These are phyloP conservation scores for Tilletia indica DNA, from an alignment of 1,284 basidiomycete species.

Conservation along the genomic window DNA sequence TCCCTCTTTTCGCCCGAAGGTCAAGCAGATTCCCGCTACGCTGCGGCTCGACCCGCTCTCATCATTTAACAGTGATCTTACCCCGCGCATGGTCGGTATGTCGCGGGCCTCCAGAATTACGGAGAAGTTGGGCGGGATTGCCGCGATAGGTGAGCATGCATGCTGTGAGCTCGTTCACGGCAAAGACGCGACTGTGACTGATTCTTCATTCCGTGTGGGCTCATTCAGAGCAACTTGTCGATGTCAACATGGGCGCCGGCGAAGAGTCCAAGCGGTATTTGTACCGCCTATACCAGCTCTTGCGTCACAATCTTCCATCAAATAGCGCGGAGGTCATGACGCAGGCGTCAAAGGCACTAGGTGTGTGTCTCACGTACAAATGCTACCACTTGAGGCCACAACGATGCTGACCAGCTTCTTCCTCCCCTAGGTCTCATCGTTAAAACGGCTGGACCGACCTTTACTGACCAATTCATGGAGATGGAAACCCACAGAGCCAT, in stretches of 20 bases:
- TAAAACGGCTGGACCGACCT: neutral
- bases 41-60: constrained; percentile 34
- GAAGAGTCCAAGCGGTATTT: constrained; percentile 59
- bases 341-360: constrained; percentile 72
- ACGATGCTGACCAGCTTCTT: too few species aligned
- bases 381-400: too few species aligned
- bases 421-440: neutral
- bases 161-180: too few species aligned
- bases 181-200: too few species aligned
- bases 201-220: too few species aligned
- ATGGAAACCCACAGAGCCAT: neutral
- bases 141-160: constrained; percentile 70
- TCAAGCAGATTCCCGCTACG: neutral
- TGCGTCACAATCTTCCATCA: constrained; percentile 78
- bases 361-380: too few species aligned
- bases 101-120: constrained; percentile 72
- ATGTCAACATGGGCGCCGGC: constrained; percentile 27
- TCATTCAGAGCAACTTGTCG: constrained; percentile 32
- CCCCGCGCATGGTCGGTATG: constrained; percentile 73
- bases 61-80: constrained; percentile 61
- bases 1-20: neutral
- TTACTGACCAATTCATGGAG: constrained; percentile 16
- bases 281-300: constrained; percentile 86
- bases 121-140: constrained; percentile 68
- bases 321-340: constrained; percentile 83